These are phyloP conservation scores for Podospora sp. DNA, from an alignment of 495 filamentous ascomycete species.

Conservation along the genomic window DNA sequence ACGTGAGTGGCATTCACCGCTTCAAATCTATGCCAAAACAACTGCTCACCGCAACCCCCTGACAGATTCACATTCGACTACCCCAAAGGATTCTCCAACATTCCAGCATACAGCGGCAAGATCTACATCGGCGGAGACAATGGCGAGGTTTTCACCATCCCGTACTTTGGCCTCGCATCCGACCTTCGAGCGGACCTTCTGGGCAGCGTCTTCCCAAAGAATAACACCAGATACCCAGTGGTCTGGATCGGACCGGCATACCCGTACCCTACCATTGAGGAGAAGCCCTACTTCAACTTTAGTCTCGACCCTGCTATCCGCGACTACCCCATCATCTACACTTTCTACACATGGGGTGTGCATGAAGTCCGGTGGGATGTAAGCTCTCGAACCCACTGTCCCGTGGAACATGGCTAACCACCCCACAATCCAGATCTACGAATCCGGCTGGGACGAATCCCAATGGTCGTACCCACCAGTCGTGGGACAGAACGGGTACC, in stretches of 20 bases:
- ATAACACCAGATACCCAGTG: neutral
- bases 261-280: neutral
- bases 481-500: conserved; percentile 34
- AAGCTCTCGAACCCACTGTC: conserved; percentile 9
- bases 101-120: conserved; percentile 18
- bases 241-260: neutral
- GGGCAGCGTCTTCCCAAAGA: neutral
- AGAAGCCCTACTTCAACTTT: conserved; percentile 9
- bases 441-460: conserved; percentile 29
- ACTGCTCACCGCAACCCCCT: no score
- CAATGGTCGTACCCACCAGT: conserved; percentile 43
- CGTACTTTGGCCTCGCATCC: conserved; percentile 10
- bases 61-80: conserved; percentile 20
- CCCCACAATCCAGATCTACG: no score
- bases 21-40: no score
- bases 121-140: conserved; percentile 17
- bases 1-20: neutral
- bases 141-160: conserved; percentile 6
- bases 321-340: neutral
- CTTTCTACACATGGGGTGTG: neutral
- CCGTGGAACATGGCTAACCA: conserved; percentile 35
- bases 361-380: conserved; percentile 11
- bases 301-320: neutral
- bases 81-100: conserved; percentile 9
- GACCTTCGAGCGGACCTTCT: neutral